These are phyloP conservation scores for Aspergillus transmontanensis DNA, from an alignment of 2,329 filamentous ascomycete species.

Conservation along the genomic window DNA sequence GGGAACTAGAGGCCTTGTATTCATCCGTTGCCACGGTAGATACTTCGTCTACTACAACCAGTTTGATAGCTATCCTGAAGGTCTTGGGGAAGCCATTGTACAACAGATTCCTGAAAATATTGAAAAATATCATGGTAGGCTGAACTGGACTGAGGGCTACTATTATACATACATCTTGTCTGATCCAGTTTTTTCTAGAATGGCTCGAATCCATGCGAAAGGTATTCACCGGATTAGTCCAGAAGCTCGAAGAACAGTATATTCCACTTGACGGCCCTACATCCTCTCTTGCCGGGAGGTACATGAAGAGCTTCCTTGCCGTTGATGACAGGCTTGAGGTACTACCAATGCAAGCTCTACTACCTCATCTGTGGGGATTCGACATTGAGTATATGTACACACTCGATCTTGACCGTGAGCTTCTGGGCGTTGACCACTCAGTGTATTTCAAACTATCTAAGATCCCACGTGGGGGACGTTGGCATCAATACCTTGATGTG, in stretches of 20 bases:
- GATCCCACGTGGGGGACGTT: constrained; percentile 10
- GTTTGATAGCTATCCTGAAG: constrained; percentile 23
- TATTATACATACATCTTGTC: background rate
- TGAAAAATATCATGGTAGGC: constrained; percentile 17
- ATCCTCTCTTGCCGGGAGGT: constrained; percentile 7
- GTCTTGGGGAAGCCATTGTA: constrained; percentile 19
- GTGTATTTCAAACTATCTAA: constrained; percentile 12
- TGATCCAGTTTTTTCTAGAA: constrained; percentile 7
- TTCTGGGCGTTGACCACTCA: constrained; percentile 17
- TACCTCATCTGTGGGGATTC: background rate
- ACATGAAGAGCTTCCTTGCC: constrained; percentile 14
- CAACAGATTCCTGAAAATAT: constrained; percentile 16
- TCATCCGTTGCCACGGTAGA: constrained; percentile 21
- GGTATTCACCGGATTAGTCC: constrained; percentile 9
- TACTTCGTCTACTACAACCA: constrained; percentile 24
- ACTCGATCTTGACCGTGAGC: constrained; percentile 22
- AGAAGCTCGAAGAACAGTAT: constrained; percentile 15
- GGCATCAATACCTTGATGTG: constrained; percentile 14
- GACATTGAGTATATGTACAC: constrained; percentile 22
- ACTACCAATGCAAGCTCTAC: constrained; percentile 11
- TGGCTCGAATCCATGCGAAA: constrained; percentile 18
- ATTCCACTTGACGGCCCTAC: constrained; percentile 13
- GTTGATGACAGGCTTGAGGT: constrained; percentile 17
- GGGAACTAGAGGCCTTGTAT: constrained; percentile 19
- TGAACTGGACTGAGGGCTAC: background rate